These are phyloP conservation scores for Jackrogersella multiformis DNA, from an alignment of 495 filamentous ascomycete genomes.

Conservation along the genomic window DNA sequence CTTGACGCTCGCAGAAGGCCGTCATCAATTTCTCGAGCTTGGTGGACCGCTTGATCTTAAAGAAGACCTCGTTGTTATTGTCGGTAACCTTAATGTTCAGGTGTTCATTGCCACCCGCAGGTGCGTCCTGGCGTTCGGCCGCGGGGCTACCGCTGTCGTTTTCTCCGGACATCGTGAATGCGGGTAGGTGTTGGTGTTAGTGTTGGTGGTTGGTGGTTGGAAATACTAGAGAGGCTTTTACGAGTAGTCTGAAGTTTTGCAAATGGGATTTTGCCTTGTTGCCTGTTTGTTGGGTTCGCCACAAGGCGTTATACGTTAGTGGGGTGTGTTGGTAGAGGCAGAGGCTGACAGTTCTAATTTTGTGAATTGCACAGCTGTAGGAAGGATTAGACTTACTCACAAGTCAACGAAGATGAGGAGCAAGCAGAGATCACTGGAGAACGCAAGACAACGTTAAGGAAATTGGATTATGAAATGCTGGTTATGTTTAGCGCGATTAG, in stretches of 20 bases:
- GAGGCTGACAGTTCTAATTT: neutral
- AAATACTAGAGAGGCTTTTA: neutral
- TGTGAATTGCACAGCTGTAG: conserved; percentile 4
- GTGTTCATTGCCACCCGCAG: conserved; percentile 70
- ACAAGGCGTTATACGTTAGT: neutral
- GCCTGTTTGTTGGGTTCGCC: conserved; percentile 5
- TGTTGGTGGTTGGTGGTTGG: conserved; percentile 17
- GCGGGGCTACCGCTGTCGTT: conserved; percentile 66
- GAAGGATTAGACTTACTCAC: conserved; percentile 19
- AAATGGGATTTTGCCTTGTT: neutral
- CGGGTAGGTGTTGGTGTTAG: conserved; percentile 38
- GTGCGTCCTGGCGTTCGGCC: conserved; percentile 55
- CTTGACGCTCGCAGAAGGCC: conserved; percentile 96
- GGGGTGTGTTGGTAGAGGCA: neutral
- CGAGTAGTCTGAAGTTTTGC: neutral
- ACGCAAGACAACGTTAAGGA: neutral
- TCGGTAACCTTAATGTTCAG: conserved; percentile 99
- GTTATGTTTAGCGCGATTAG: neutral
- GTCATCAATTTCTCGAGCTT: conserved; percentile 98
- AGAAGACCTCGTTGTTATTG: conserved; percentile 99
- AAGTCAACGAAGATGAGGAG: neutral
- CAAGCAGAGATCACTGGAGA: neutral
- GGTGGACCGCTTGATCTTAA: conserved; percentile 99
- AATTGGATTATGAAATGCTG: neutral
- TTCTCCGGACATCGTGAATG: conserved; percentile 62